Percentiles rank a stretch among this genome's conserved stretches.
These are phyloP conservation scores for Globisporangium paddicum DNA, from an alignment of 352 stramenopile genomes.

Conservation along the genomic window DNA sequence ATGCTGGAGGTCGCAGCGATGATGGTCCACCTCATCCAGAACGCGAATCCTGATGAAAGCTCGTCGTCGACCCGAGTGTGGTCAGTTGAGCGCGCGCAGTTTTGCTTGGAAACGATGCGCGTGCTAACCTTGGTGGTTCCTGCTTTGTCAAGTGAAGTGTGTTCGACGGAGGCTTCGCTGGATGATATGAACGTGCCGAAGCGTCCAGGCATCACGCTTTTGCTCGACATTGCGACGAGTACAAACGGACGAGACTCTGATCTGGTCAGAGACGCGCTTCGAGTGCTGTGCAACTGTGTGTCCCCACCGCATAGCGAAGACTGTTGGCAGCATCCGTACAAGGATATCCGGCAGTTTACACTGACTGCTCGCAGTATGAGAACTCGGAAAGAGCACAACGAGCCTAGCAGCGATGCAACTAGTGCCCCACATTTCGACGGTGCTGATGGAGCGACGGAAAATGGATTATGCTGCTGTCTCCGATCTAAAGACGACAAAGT, in stretches of 20 bases:
- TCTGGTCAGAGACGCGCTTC: conserved; percentile 63
- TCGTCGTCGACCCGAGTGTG: conserved; percentile 54
- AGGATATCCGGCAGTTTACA: conserved; percentile 79
- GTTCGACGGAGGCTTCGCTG: conserved; percentile 55
- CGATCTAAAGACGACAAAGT: conserved; percentile 64
- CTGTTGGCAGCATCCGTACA: conserved; percentile 82
- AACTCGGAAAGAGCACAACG: conserved; percentile 29
- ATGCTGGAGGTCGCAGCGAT: conserved; percentile 73
- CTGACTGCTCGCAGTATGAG: conserved; percentile 69
- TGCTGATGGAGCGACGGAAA: conserved; percentile 11
- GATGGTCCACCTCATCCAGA: conserved; percentile 60
- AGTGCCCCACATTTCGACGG: background rate
- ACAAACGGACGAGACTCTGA: conserved; percentile 67
- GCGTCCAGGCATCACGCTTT: conserved; percentile 52
- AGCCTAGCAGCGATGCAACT: background rate
- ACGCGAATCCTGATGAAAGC: conserved; percentile 44
- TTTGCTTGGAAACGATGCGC: conserved; percentile 72
- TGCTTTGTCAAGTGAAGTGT: conserved; percentile 65
- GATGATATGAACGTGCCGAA: conserved; percentile 43
- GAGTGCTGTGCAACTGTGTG: conserved; percentile 83
- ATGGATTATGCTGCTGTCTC: conserved; percentile 36
- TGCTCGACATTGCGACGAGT: conserved; percentile 77
- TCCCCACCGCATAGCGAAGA: conserved; percentile 70
- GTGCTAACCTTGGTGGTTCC: conserved; percentile 75
- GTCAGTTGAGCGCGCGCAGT: conserved; percentile 76